Conservation (phyloP, 108 stramenopile genomes). For the Schizochytrium sp. region DNA sequence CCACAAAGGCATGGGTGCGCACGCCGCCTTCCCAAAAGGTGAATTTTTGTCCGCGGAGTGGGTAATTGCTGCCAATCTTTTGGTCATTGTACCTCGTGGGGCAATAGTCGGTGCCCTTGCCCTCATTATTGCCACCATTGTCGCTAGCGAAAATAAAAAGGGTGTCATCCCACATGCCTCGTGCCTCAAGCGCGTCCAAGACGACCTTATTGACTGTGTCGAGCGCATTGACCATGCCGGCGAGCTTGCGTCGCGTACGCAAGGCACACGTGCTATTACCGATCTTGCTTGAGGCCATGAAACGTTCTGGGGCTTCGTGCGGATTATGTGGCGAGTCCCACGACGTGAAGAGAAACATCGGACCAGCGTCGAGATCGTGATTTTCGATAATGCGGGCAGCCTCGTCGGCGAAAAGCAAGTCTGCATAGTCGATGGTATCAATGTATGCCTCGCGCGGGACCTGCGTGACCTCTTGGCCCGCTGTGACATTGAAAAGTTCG, state of each 20-base stretch:
- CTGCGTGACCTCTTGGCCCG: not conserved
- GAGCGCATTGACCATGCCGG: not conserved
- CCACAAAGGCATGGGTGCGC: not conserved
- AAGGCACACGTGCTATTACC: not conserved
- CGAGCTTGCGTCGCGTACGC: not conserved
- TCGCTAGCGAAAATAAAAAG: not conserved
- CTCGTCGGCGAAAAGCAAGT: not conserved
- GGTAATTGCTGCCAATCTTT: slow-evolving; percentile 30
- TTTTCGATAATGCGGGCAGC: not conserved
- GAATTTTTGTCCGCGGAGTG: slow-evolving; percentile 49
- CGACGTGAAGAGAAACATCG: not conserved
- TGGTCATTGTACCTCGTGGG: not conserved
- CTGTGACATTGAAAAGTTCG: not conserved
- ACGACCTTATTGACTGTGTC: not conserved
- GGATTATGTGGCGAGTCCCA: not conserved
- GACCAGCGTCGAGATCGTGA: not conserved
- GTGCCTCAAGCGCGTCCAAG: not conserved
- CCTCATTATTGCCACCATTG: slow-evolving; percentile 18
- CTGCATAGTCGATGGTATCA: not conserved
- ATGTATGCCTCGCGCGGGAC: not conserved
- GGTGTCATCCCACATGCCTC: not conserved
- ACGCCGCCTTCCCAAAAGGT: slow-evolving; percentile 52
- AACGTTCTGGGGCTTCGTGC: not conserved
- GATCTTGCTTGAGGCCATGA: not conserved
- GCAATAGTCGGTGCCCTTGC: not conserved